Base-by-base conservation (phyloP, 2,329 filamentous ascomycete species). In the Alternaria gansuensis region DNA sequence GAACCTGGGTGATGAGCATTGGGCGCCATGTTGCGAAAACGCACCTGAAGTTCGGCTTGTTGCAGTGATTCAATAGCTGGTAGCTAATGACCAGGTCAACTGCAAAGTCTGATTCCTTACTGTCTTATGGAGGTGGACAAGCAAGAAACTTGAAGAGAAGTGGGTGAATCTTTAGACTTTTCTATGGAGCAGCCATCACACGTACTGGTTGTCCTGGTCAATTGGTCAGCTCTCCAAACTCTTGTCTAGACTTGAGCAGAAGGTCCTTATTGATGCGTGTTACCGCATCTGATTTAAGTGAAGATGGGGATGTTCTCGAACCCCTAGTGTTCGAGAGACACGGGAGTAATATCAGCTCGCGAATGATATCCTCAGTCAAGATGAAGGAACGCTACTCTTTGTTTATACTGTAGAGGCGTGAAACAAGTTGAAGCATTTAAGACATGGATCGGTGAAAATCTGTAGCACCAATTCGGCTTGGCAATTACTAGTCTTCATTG, bases 31-130 rank as follows among this genome's bases (percentile, higher is more conserved):
- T 44, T 44, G 41, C 37, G 37, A 10, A 40, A 10, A 3, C 13
- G 5, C 21, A 11, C 17, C 4, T 3, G 1, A 44, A 3, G 2
- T 26, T 9, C 3, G 14, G 23, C 5, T 13, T 45, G 1, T 31
- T 29, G 2, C 26, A 23, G 28, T 45, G 6, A 4, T 45, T 31
- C 1, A 45, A n/a, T 13, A 45, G n/a, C 28, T 45, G 26, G 43
- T 45, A 45, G 1, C 43, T 45, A n/a, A 45, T 6, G 3, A 6
- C 13, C 4, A 14, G 10, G 2, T 44, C 4, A 28, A 9, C 14
- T 3, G 1, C 0, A 9, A 2, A 14, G 9, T 3, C 21, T 10
- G 1, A 10, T 31, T 9, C 4, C 3, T 13, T 9, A 4, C 4
- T 7, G 9, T 39, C n/a, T 1, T 23, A 0, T 23, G 9, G 14